A percentile compares a stretch with the other conserved stretches of the same genome.
phyloP scores from a whole-genome alignment of 148 eudicot genomes.

The Fallopia convolvulus region DNA sequence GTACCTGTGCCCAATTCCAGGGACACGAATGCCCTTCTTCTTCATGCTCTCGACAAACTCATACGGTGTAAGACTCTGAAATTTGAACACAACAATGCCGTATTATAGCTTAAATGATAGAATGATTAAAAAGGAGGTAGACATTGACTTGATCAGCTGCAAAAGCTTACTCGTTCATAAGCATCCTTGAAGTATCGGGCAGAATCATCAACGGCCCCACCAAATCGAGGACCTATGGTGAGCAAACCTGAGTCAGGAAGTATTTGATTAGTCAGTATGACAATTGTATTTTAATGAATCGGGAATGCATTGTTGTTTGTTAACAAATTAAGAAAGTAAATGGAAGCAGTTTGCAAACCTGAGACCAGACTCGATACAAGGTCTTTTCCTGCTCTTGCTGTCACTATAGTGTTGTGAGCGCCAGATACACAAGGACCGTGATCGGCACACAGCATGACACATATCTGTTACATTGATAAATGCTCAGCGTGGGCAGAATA shows the following conservation, averaged over 20 bases:
- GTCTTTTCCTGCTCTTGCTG: slow-evolving; percentile 99
- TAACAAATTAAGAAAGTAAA: too few relatives aligned
- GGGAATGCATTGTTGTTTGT: too few relatives aligned
- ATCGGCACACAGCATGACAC: slow-evolving; percentile 95
- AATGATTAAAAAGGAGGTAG: background rate
- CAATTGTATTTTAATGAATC: too few relatives aligned
- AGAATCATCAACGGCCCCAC: slow-evolving; percentile 98
- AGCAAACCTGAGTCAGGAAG: slow-evolving; percentile 55
- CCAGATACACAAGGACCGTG: slow-evolving; percentile 99
- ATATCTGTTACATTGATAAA: slow-evolving; percentile 41
- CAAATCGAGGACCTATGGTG: slow-evolving; percentile 96
- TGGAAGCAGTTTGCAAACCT: slow-evolving; percentile 27
- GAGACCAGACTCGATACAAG: slow-evolving; percentile 94
- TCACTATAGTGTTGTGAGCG: slow-evolving; percentile 95
- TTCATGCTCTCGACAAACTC: slow-evolving; percentile 96
- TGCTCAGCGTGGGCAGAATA: background rate
- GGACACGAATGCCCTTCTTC: slow-evolving; percentile 98
- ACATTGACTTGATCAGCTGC: background rate
- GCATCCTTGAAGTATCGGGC: slow-evolving; percentile 98
- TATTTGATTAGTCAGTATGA: background rate
- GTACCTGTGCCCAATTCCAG: slow-evolving; percentile 99
- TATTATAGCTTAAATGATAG: too few relatives aligned
- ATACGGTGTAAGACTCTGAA: slow-evolving; percentile 77
- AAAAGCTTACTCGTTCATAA: slow-evolving; percentile 61
- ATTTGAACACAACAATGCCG: slow-evolving; percentile 7